Conservation (phyloP, 257 asterid species). For the Anisodus tanguticus region DNA sequence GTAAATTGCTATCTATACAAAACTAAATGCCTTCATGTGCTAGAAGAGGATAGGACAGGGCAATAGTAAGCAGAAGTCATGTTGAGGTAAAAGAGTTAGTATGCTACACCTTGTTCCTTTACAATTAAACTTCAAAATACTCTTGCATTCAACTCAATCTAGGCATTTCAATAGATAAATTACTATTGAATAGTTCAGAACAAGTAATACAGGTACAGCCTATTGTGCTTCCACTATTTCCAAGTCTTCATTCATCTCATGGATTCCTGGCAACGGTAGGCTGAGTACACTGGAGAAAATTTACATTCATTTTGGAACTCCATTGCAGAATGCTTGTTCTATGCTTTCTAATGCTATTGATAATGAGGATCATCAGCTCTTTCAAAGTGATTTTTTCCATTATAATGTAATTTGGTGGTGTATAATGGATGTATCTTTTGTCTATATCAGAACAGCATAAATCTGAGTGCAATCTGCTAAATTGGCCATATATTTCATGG, state of each 20-base stretch:
- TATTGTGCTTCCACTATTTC: constrained; percentile 3
- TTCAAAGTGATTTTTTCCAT: too few species aligned
- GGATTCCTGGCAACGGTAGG: not conserved
- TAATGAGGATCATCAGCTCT: not conserved
- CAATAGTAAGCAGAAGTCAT: not conserved
- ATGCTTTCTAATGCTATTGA: not conserved
- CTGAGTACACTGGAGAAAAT: not conserved
- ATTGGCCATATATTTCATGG: not conserved
- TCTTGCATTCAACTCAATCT: constrained; percentile 3
- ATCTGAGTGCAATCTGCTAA: not conserved
- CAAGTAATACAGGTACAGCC: not conserved
- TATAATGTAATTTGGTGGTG: not conserved
- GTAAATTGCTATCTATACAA: not conserved
- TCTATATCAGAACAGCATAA: not conserved
- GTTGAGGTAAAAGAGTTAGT: not conserved
- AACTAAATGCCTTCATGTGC: constrained; percentile 2
- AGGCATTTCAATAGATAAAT: constrained; percentile 2
- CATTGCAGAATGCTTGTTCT: not conserved
- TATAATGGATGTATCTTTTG: not conserved
- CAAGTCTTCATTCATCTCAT: not conserved
- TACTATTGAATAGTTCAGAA: not conserved
- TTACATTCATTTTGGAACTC: not conserved
- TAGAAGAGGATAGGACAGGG: not conserved
- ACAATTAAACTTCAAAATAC: not conserved
- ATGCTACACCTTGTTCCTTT: constrained; percentile 12